Evolutionary conservation across 225 moss, liverwort and hornwort species (phyloP), one percentile per base, ranked within the genome.

Genomic region (Anthoceros angustus): DNA sequence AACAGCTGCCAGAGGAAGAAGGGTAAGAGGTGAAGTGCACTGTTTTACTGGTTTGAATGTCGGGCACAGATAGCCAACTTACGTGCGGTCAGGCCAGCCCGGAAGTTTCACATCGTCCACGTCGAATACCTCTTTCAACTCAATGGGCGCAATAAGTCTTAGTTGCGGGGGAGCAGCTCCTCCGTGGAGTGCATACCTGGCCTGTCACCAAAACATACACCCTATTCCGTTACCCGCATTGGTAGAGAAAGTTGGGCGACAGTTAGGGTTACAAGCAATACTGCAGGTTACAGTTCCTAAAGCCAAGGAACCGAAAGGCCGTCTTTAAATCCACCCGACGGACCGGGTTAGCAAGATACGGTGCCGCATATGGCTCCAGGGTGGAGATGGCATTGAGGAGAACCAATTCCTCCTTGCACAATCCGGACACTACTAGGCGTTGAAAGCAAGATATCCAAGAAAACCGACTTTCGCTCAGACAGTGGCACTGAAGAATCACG

Each of bases 101-200:
- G 94, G 94, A 55, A 95, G 90, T 69, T 88, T 90, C 16, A 91
- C 81, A 50, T 91, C 87, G 42, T 95, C 91, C 62, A 87, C 85
- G 68, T 95, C 91, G 70, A 91, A 95, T 42, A 88, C 77, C 65
- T 95, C 91, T 72, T 64, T 84, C 49, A 90, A 82, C 68, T 81
- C 78, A 32, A 78, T 68, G 72, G 95, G 91, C 64, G 88, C 85
- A 65, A 84, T 77, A 65, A 95, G 73, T 80, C 81, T 95, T 66
- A 87, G 46, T 63, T 83, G 91, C 70, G 88, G 23, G 14, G 55
- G 91, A 62, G 86, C 79, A 39, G 77, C 76, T 49, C 79, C 80
- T 74, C 64, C 88, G 73, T 83, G 85, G 4, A 91, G 68, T 72
- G 69, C 66, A 62, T 85, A 91, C 68, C 84, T 84, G 46, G 86